Conservation (phyloP, 2,329 filamentous ascomycete species). For the Claviceps maximensis region DNA sequence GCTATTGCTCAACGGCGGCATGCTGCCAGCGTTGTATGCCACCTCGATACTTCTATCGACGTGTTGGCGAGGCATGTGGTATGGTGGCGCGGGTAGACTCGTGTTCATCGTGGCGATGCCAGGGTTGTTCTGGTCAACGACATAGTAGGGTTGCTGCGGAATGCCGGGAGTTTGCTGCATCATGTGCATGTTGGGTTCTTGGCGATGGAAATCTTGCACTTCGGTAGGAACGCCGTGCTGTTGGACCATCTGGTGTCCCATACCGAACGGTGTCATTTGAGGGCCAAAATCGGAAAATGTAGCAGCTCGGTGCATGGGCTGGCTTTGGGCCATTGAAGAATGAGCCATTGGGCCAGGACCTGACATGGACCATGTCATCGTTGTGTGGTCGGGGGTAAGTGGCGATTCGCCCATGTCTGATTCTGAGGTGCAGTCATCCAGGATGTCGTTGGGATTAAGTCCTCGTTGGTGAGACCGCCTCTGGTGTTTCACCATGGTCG, state of each 20-base stretch:
- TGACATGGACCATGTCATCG: constrained; percentile 38
- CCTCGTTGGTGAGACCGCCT: constrained; percentile 47
- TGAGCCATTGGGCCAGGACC: constrained; percentile 26
- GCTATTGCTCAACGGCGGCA: constrained; percentile 43
- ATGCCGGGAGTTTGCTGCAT: constrained; percentile 35
- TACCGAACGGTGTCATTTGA: constrained; percentile 31
- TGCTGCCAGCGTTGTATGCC: constrained; percentile 33
- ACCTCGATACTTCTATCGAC: constrained; percentile 37
- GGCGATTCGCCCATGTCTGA: constrained; percentile 47
- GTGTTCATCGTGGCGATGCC: constrained; percentile 49
- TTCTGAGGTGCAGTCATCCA: constrained; percentile 42
- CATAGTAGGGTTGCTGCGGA: constrained; percentile 37
- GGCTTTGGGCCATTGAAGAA: constrained; percentile 21
- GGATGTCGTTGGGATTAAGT: constrained; percentile 37
- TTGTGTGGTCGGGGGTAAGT: constrained; percentile 40
- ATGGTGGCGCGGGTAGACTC: constrained; percentile 33
- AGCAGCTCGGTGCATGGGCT: constrained; percentile 35
- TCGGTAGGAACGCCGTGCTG: constrained; percentile 33
- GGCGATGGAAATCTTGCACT: constrained; percentile 31
- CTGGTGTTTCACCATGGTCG: constrained; percentile 57
- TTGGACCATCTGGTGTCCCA: constrained; percentile 27
- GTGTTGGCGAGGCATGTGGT: constrained; percentile 38
- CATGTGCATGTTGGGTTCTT: constrained; percentile 32
- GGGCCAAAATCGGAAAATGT: constrained; percentile 43
- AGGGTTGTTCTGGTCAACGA: constrained; percentile 48